Evolutionary conservation across 2,329 filamentous ascomycete species (phyloP).

Genomic region (Cylindrodendrum hubeiense): DNA sequence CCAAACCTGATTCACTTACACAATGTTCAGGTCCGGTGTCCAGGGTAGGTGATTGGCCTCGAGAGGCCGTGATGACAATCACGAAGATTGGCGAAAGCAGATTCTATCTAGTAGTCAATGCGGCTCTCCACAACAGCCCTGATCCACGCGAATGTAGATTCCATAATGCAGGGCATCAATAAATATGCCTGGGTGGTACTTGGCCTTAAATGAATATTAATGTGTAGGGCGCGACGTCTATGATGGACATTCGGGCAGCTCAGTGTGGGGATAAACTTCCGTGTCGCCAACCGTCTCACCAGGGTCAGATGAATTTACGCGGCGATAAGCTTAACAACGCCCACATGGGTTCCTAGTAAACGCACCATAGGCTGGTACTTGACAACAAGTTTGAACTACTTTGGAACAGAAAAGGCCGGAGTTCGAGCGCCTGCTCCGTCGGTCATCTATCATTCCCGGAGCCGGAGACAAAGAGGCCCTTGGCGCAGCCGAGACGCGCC

Average conservation of each 20-base stretch:
- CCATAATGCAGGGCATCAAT: no score
- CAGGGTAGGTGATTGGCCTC: not conserved
- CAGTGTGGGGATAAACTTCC: no score
- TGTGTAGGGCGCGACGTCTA: no score
- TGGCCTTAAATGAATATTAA: no score
- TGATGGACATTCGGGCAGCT: no score
- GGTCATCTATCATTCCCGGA: slow-evolving; percentile 8
- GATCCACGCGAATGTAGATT: no score
- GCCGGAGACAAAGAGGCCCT: not conserved
- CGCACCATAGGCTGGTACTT: not conserved
- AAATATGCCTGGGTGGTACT: no score
- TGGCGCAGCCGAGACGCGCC: not conserved
- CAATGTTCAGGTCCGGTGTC: not conserved
- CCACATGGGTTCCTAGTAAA: no score
- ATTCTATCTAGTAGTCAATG: not conserved
- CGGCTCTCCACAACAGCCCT: no score
- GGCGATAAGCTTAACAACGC: not conserved
- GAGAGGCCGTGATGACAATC: not conserved
- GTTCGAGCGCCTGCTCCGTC: not conserved
- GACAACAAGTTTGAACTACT: not conserved
- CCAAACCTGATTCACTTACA: not conserved
- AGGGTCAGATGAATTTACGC: no score
- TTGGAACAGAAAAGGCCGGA: not conserved
- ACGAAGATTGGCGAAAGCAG: not conserved
- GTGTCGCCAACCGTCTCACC: no score